Base-by-base conservation (phyloP, 2,329 filamentous ascomycete species). In the Colletotrichum gloeosporioides region DNA sequence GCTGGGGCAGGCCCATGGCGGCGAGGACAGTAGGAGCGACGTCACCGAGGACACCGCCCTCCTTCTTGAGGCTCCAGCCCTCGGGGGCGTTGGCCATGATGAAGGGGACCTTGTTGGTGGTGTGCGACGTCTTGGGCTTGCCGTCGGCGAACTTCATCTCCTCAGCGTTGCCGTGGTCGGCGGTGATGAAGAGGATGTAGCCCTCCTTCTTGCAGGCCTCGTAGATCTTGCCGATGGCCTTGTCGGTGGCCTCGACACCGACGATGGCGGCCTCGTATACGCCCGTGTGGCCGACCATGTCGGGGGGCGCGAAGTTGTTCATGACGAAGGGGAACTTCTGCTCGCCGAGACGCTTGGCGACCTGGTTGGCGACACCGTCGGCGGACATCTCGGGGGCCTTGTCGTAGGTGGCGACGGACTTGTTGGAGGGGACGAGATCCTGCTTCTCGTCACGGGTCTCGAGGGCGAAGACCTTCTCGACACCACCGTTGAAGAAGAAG, bases 221-320 rank as follows among this genome's bases (percentile, higher is more conserved):
- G 82, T 95, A 96, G 81, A 99, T 96, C 85, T 93, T 92, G 82
- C 95, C 96, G 82, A 99, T 99, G 71, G 95, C 96, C 89, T 94
- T 95, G 86, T 99, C 97, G 15, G 97, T 99, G 79, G 96, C 93
- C 80, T 93, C 90, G 80, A 94, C 94, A 81, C 93, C 97, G 82
- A 97, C 84, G 78, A 99, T 93, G 73, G 97, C 97, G 34, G 97
- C 96, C 81, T 99, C 94, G 87, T 99, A 99, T 77, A 98, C 96
- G 83, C 97, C 97, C 13, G 97, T 99, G 89, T 99, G 97, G 80
- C 97, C 97, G 79, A 99, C 97, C 97, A 99, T 99, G 88, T 99
- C 97, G 22, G 97, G 97, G 57, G 97, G 97, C 57, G 97, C 97
- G 87, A 99, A 99, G 92, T 99, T 99, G 93, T 99, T 98, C 97